Base-by-base conservation (phyloP, 1,139 yeast species). In the Candida anutae region DNA sequence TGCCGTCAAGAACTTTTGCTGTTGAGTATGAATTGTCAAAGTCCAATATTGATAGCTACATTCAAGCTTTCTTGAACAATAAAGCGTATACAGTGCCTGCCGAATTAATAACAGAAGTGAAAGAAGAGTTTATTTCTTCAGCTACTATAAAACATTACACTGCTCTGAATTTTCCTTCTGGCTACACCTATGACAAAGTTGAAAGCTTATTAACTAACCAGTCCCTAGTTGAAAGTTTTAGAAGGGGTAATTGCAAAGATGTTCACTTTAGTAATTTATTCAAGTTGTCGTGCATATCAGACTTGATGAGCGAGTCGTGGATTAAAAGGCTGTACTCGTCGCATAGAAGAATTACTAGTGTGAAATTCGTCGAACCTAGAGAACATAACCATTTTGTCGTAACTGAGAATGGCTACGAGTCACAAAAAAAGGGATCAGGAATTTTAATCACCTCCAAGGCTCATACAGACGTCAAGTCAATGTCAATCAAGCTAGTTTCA, bases 401-500 rank as follows among this genome's bases (percentile, higher is more conserved):
- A 29, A 31, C 4, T 23, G 31, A 31, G 25, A 26, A 34, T 6
- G 53, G 51, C 1, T 46, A 43, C 27, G 41, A 43, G 30, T 30
- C 27, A 29, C 18, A 13, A 10, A 37, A 30, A 15, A 26, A 19
- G 16, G 24, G 29, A 22, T 24, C 38, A 25, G 24, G 25, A 15
- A 40, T 43, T 21, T 35, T 26, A 29, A 41, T 48, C 11, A 22
- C 32, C 2, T 36, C 32, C 3, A 44, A 46, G 12, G 29, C 30
- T 4, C 37, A 39, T 20, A 56, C 51, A 29, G 39, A 38, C 30
- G 20, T 23, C 9, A 39, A 38, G 19, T 53, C 59, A 9, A 49
- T 54, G 27, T 74, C 87, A 0, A 72, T 68, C 24, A 41, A 58
- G 3, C 53, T 88, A 17, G 96, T 88, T 3, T 70, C 90, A 0